These are phyloP conservation scores for Bathelium albidoporum DNA, from an alignment of 495 filamentous ascomycete species.

Conservation along the genomic window DNA sequence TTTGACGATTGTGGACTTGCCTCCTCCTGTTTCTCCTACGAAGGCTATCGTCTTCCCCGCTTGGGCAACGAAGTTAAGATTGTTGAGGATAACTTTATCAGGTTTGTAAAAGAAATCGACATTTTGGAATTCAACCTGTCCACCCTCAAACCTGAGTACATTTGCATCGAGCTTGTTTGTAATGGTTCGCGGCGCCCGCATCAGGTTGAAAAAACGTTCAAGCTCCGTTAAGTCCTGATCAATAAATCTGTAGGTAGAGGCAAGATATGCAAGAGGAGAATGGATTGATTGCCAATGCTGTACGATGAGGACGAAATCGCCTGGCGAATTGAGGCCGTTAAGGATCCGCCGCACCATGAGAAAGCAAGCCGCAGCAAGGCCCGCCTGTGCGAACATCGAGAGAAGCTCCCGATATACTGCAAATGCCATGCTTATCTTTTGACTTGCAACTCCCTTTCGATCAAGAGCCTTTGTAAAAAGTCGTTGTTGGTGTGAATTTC, in stretches of 20 bases:
- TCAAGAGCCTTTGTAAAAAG: slow-evolving; percentile 40
- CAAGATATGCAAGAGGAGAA: slow-evolving; percentile 54
- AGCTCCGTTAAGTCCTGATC: slow-evolving; percentile 56
- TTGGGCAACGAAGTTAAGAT: slow-evolving; percentile 46
- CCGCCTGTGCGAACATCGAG: slow-evolving; percentile 50
- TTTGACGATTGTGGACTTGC: slow-evolving; percentile 68
- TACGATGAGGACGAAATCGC: slow-evolving; percentile 59
- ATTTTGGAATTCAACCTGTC: slow-evolving; percentile 52
- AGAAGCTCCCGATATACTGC: slow-evolving; percentile 38
- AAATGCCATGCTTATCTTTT: slow-evolving; percentile 24
- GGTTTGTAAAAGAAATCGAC: slow-evolving; percentile 64
- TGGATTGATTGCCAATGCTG: slow-evolving; percentile 52
- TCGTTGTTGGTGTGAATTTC: slow-evolving; percentile 51
- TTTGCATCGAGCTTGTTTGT: slow-evolving; percentile 45
- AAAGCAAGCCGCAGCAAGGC: slow-evolving; percentile 52
- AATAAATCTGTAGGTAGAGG: slow-evolving; percentile 43
- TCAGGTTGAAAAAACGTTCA: slow-evolving; percentile 60
- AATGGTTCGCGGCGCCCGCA: slow-evolving; percentile 56
- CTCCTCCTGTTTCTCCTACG: slow-evolving; percentile 66
- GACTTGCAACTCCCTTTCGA: slow-evolving; percentile 19
- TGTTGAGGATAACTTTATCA: slow-evolving; percentile 54
- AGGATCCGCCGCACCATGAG: slow-evolving; percentile 60
- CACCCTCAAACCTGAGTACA: slow-evolving; percentile 45
- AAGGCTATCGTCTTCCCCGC: slow-evolving; percentile 59
- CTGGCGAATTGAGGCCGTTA: slow-evolving; percentile 45